phyloP scores from a whole-genome alignment of 352 stramenopile genomes.

The Pythium dissimile region DNA sequence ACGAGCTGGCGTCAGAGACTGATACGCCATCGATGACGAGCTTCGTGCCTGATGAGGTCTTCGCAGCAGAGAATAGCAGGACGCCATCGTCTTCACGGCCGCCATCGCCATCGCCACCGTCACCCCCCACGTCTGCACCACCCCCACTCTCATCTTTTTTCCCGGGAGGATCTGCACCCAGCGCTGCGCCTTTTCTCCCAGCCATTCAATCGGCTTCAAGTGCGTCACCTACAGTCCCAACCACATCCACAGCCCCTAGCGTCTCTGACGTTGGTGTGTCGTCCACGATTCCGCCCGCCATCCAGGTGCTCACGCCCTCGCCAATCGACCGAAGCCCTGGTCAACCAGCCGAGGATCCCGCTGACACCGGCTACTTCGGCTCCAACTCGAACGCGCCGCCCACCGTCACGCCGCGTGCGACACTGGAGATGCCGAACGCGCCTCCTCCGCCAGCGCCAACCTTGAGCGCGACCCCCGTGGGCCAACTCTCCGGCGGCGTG shows the following conservation, averaged over 20 bases:
- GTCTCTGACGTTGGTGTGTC: too few species aligned
- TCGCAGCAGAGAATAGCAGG: too few species aligned
- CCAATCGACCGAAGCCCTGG: background rate
- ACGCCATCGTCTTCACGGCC: too few species aligned
- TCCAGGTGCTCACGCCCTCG: background rate
- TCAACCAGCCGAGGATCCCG: background rate
- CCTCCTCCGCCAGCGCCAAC: background rate
- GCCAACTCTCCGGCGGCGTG: conserved; percentile 7
- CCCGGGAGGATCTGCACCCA: too few species aligned
- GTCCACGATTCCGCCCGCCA: background rate
- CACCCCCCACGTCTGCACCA: too few species aligned
- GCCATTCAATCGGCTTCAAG: background rate
- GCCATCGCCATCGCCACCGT: too few species aligned
- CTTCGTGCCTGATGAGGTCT: too few species aligned
- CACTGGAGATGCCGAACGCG: background rate
- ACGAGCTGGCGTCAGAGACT: too few species aligned
- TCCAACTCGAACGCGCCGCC: background rate
- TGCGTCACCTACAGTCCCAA: too few species aligned
- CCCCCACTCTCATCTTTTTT: too few species aligned
- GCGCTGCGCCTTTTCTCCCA: background rate
- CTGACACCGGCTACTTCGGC: background rate
- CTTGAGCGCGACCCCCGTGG: background rate
- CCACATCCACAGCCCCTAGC: too few species aligned
- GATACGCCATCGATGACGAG: too few species aligned
- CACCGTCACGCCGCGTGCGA: background rate